Evolutionary conservation across 345 rosid species (phyloP), one percentile per base, ranked within the genome.

Genomic region (Nephelium lappaceum): DNA sequence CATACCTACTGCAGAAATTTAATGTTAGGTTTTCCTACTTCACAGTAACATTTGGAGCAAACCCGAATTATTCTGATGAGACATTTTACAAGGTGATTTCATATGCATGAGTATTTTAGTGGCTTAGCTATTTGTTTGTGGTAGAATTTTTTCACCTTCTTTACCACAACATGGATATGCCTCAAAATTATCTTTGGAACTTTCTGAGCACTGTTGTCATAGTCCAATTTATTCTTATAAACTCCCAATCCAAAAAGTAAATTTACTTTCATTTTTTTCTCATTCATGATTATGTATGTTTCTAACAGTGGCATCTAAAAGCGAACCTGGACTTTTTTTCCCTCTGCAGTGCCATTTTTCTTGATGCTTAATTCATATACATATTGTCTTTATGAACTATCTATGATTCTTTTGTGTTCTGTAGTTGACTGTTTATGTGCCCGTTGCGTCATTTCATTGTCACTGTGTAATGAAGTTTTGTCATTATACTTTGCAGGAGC

Each of bases 1-100:
- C 98, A 69, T 91, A 88, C 87, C 78, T 91, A 77, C 84, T 97
- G 83, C 92, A 89, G 83, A 91, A 83, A 74, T 94, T 91, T 84
- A 84, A 89, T 67, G 89, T 93, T 82, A 87, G 86, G 38, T 96
- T 93, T 86, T 91, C 91, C 84, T 93, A 91, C 88, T 92, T 79
- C 89, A 94, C 99, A 3, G 84, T 93, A 83, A 96, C 98, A 68
- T 80, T 87, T 77, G 98, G 98, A 79, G 99, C 94, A 77, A 96
- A 94, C 82, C 99, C 98, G 6, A 86, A 84, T 77, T 96, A 89
- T 79, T 94, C 97, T 55, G 88, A 80, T 19, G 95, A 96, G 92
- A 89, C 84, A 24, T 96, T 86, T 85, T 96, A 94, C 86, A 92
- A 94, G 99, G 98, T 96, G 78, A 77, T 79, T 78, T 69, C 36